These are phyloP conservation scores for Russula vinacea DNA, from an alignment of 768 basidiomycete species.

Conservation along the genomic window DNA sequence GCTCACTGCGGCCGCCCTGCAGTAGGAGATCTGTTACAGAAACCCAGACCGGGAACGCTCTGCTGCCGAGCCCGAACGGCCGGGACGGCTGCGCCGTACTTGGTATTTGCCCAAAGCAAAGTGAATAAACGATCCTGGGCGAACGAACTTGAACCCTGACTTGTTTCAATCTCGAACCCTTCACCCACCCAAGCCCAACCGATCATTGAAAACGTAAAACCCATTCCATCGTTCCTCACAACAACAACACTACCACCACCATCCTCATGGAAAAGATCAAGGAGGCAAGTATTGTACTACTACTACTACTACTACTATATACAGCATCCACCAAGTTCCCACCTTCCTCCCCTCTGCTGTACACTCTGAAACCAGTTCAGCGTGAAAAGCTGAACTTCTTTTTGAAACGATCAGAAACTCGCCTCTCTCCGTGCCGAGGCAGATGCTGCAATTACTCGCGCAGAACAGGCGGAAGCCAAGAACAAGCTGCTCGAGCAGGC, in stretches of 20 bases:
- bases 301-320: too few species aligned
- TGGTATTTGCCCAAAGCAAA: background rate
- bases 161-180: conserved; percentile 7
- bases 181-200: background rate
- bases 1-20: too few species aligned
- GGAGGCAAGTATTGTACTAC: conserved; percentile 7
- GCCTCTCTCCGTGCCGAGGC: conserved; percentile 19
- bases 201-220: background rate
- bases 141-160: background rate
- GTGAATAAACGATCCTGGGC: background rate
- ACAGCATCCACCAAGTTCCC: too few species aligned
- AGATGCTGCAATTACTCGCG: conserved; percentile 9
- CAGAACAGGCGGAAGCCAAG: conserved; percentile 14
- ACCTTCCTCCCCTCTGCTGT: too few species aligned
- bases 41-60: too few species aligned
- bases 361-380: too few species aligned
- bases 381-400: too few species aligned
- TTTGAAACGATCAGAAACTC: conserved; percentile 17
- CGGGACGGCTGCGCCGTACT: background rate
- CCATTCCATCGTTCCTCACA: background rate
- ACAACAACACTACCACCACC: background rate
- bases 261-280: conserved; percentile 26
- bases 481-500: conserved; percentile 22
- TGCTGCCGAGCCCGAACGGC: too few species aligned
- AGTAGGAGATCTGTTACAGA: too few species aligned